phyloP scores from a whole-genome alignment of 345 rosid species.

The Lepidium aucheri region DNA sequence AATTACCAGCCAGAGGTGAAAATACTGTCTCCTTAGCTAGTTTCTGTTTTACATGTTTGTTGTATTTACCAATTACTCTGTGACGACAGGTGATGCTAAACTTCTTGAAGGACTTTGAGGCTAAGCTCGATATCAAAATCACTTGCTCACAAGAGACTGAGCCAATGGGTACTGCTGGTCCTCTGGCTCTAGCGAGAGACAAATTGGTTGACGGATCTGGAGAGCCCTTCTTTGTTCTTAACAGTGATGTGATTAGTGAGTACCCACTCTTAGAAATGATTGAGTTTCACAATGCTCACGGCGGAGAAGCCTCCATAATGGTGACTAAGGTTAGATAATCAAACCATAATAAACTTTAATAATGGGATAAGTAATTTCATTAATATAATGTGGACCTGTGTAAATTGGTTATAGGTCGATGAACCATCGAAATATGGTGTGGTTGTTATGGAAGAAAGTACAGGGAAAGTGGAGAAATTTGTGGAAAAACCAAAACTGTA shows the following conservation, averaged over 20 bases:
- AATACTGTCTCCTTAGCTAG: not conserved
- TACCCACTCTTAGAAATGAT: slow-evolving; percentile 81
- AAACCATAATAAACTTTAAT: not conserved
- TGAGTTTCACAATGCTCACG: slow-evolving; percentile 80
- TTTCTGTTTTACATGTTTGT: not conserved
- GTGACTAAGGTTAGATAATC: slow-evolving; percentile 72
- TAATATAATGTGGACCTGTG: not conserved
- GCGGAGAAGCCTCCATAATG: slow-evolving; percentile 99
- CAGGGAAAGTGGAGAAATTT: slow-evolving; percentile 75
- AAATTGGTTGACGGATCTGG: slow-evolving; percentile 73
- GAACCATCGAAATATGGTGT: slow-evolving; percentile 99
- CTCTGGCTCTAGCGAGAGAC: slow-evolving; percentile 95
- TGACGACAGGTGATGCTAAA: slow-evolving; percentile 68
- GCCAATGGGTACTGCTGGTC: slow-evolving; percentile 99
- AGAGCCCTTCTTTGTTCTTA: slow-evolving; percentile 93
- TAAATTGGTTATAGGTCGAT: slow-evolving; percentile 54
- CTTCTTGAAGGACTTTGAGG: slow-evolving; percentile 86
- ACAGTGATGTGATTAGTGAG: slow-evolving; percentile 99
- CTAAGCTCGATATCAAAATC: slow-evolving; percentile 82
- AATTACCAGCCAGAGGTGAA: slow-evolving; percentile 96
- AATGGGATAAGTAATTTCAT: not conserved
- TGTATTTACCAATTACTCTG: not conserved
- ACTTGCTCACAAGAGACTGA: slow-evolving; percentile 98
- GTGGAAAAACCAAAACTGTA: slow-evolving; percentile 92
- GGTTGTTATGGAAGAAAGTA: slow-evolving; percentile 84